Evolutionary conservation across 108 stramenopile genomes (phyloP).

Genomic region (Cyclotella sp.): DNA sequence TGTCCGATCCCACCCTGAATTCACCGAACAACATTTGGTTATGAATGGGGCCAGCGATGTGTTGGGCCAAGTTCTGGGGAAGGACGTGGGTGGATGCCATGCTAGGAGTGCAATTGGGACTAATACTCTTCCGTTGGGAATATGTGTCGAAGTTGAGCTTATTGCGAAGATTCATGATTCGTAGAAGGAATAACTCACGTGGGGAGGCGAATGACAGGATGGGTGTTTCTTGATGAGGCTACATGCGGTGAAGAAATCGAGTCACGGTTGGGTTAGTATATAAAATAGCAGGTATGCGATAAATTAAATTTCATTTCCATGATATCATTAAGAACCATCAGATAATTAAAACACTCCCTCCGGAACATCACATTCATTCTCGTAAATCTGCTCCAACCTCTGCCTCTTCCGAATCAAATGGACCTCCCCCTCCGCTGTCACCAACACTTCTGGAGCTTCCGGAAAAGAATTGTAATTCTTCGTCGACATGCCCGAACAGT

Average conservation of each 20-base stretch:
- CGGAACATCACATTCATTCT: slow-evolving; percentile 74
- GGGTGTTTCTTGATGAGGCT: not conserved
- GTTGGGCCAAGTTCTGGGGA: slow-evolving; percentile 42
- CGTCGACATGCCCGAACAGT: slow-evolving; percentile 96
- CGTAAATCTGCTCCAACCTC: slow-evolving; percentile 84
- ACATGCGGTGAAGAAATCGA: not conserved
- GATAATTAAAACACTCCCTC: slow-evolving; percentile 39
- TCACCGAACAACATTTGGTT: slow-evolving; percentile 48
- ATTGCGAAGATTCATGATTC: slow-evolving; percentile 35
- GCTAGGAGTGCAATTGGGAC: slow-evolving; percentile 56
- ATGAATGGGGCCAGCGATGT: slow-evolving; percentile 55
- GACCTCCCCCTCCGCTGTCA: slow-evolving; percentile 66
- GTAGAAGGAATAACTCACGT: not conserved
- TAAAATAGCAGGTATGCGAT: not conserved
- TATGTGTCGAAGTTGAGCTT: slow-evolving; percentile 52
- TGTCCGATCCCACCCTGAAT: slow-evolving; percentile 45
- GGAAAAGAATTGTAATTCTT: slow-evolving; percentile 99
- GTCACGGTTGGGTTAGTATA: not conserved
- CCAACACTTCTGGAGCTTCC: slow-evolving; percentile 90
- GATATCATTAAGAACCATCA: not conserved
- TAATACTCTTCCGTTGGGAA: slow-evolving; percentile 45
- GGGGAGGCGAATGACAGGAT: not conserved
- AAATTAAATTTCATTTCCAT: not conserved
- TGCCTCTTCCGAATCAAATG: slow-evolving; percentile 93
- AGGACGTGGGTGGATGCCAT: slow-evolving; percentile 50